phyloP scores from a whole-genome alignment of 768 basidiomycete species.

The Pulveroboletus frians region DNA sequence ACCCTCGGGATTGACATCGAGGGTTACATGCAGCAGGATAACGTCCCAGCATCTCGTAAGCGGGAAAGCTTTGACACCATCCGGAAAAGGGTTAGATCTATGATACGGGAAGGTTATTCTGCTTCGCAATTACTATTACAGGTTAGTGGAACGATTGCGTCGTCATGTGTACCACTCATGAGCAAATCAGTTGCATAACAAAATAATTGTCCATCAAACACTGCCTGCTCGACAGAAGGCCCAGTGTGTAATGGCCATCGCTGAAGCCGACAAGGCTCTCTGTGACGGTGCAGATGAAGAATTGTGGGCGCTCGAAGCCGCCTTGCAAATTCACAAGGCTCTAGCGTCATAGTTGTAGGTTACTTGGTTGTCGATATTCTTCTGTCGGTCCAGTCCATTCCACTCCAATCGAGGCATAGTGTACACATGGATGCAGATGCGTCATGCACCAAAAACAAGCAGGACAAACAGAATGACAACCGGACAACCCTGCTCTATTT shows the following conservation, averaged over 20 bases:
- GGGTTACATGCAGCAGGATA: conserved; percentile 51
- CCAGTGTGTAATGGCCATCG: conserved; percentile 74
- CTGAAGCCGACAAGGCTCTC: conserved; percentile 92
- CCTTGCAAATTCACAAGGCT: conserved; percentile 68
- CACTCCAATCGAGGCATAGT: not conserved
- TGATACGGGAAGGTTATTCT: conserved; percentile 89
- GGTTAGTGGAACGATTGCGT: conserved; percentile 41
- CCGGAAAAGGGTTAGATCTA: conserved; percentile 62
- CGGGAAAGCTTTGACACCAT: conserved; percentile 53
- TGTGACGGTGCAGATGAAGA: conserved; percentile 98
- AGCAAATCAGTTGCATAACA: conserved; percentile 73
- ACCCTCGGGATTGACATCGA: conserved; percentile 68
- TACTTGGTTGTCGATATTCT: not conserved
- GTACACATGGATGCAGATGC: conserved; percentile 12
- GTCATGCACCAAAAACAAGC: conserved; percentile 10
- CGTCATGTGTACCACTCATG: conserved; percentile 6
- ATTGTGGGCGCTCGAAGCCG: conserved; percentile 87
- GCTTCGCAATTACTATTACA: conserved; percentile 85
- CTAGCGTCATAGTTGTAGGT: conserved; percentile 26
- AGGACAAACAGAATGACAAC: conserved; percentile 14
- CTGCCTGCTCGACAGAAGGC: conserved; percentile 79
- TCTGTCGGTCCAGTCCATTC: not conserved
- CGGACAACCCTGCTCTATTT: conserved; percentile 15
- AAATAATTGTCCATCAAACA: conserved; percentile 77
- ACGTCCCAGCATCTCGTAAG: conserved; percentile 18